Conservation (phyloP, 306 rosid genomes). For the Cucumis cinereus region DNA sequence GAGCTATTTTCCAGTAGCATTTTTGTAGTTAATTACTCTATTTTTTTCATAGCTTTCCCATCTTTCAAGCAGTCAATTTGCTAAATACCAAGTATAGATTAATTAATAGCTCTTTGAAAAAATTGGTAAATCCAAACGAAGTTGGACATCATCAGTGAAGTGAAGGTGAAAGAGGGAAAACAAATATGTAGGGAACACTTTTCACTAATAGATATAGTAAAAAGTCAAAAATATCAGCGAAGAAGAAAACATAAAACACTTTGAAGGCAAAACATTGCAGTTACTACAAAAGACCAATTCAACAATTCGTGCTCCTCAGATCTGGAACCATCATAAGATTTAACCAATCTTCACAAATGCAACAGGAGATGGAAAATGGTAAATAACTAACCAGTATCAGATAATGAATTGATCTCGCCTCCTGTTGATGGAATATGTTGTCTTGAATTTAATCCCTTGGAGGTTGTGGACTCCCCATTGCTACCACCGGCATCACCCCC, state of each 20-base stretch:
- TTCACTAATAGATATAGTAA: background rate
- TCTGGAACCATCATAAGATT: background rate
- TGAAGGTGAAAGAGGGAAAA: background rate
- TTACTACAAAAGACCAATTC: background rate
- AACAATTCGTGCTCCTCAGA: background rate
- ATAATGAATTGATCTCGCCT: constrained; percentile 37
- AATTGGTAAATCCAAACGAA: too few species aligned
- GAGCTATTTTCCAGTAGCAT: too few species aligned
- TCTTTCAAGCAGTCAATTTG: background rate
- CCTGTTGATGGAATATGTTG: constrained; percentile 45
- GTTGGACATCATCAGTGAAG: background rate
- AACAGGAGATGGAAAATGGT: constrained; percentile 8
- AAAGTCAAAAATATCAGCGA: background rate
- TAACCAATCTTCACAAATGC: constrained; percentile 1
- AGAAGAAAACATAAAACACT: background rate
- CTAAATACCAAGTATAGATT: background rate
- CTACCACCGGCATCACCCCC: constrained; percentile 58
- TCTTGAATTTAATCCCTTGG: constrained; percentile 46
- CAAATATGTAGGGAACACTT: background rate
- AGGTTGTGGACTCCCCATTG: constrained; percentile 36
- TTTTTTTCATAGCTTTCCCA: background rate
- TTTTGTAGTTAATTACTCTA: too few species aligned
- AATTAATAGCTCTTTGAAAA: background rate
- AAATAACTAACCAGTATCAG: constrained; percentile 59
- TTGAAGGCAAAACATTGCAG: background rate